Conservation (phyloP, 2,329 filamentous ascomycete genomes). For the Trichocomaceae sp. region DNA sequence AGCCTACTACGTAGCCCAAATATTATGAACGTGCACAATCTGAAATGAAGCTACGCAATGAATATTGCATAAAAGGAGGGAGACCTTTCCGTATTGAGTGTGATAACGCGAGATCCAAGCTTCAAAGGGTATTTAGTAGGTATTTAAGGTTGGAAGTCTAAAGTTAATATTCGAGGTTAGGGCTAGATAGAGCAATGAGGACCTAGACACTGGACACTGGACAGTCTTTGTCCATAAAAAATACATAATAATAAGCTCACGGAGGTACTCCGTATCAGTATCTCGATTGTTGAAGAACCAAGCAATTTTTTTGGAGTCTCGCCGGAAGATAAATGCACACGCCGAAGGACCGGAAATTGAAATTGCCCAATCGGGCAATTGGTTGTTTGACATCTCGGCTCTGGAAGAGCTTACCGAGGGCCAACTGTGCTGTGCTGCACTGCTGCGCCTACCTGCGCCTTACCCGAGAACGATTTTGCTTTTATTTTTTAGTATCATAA, state of each 20-base stretch:
- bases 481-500: neutral
- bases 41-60: neutral
- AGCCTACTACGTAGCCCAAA: too few relatives aligned
- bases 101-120: neutral
- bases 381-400: neutral
- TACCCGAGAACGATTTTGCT: neutral
- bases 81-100: neutral
- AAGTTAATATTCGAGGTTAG: neutral
- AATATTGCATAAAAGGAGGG: neutral
- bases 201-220: too few relatives aligned
- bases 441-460: too few relatives aligned
- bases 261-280: too few relatives aligned
- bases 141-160: neutral
- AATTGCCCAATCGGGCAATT: neutral
- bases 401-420: too few relatives aligned
- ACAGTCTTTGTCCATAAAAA: too few relatives aligned
- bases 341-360: neutral
- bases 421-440: too few relatives aligned
- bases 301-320: too few relatives aligned
- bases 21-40: neutral
- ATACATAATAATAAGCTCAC: too few relatives aligned
- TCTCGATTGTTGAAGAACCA: too few relatives aligned
- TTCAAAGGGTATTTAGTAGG: too few relatives aligned
- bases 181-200: neutral
- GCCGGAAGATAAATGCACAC: neutral